phyloP scores from a whole-genome alignment of 768 basidiomycete species.

The Podaxis sp. region DNA sequence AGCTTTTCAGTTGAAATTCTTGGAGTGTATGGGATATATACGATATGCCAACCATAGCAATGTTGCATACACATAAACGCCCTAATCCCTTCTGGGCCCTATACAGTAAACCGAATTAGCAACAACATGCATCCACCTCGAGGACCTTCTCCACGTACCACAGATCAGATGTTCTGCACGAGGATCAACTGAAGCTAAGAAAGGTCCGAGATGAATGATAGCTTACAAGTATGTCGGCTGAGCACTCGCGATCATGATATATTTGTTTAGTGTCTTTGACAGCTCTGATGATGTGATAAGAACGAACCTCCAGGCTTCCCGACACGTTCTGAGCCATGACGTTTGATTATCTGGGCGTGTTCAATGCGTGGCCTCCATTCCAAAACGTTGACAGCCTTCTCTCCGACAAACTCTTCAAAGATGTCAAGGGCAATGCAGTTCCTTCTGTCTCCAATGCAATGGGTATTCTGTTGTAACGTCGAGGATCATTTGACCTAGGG shows the following conservation, averaged over 20 bases:
- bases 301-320: slow-evolving; percentile 70
- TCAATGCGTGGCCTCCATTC: slow-evolving; percentile 80
- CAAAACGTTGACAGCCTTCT: slow-evolving; percentile 35
- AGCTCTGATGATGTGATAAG: background rate
- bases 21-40: background rate
- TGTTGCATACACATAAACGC: slow-evolving; percentile 88
- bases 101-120: background rate
- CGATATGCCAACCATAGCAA: slow-evolving; percentile 54
- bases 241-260: slow-evolving; percentile 83
- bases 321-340: slow-evolving; percentile 65
- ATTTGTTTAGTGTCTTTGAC: background rate
- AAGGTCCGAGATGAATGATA: background rate
- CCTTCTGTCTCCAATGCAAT: slow-evolving; percentile 87
- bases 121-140: background rate
- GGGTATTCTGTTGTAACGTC: slow-evolving; percentile 66
- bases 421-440: slow-evolving; percentile 83
- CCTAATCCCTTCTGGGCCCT: slow-evolving; percentile 82
- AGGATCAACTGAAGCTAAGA: background rate
- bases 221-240: slow-evolving; percentile 90
- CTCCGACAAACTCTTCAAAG: slow-evolving; percentile 63
- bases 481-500: background rate
- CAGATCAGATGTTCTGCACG: slow-evolving; percentile 85
- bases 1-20: slow-evolving; percentile 47
- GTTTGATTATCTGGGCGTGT: slow-evolving; percentile 87
- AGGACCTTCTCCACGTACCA: slow-evolving; percentile 72